phyloP scores from a whole-genome alignment of 169 alveolate species.

The Plasmodium vinckei region DNA sequence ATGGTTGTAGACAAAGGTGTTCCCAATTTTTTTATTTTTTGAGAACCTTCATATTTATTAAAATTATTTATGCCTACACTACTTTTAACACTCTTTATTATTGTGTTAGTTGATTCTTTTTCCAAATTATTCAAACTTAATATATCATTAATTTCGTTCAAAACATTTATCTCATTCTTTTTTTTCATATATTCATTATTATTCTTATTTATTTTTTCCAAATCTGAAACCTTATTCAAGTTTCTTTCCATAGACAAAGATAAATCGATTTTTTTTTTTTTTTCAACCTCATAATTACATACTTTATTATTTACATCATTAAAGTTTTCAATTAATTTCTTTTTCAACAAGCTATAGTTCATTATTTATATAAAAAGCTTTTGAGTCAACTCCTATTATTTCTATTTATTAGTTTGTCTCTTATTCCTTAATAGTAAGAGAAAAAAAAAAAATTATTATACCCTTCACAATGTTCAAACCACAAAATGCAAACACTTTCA shows the following conservation, averaged over 20 bases:
- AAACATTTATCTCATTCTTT: background rate
- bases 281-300: background rate
- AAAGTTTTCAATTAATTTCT: constrained; percentile 29
- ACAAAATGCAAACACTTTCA: too few relatives aligned
- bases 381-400: background rate
- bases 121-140: background rate
- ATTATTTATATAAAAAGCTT: constrained; percentile 3
- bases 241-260: background rate
- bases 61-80: too few relatives aligned
- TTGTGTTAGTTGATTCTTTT: too few relatives aligned
- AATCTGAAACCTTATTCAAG: background rate
- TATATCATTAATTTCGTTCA: background rate
- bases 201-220: background rate
- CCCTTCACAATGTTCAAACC: too few relatives aligned
- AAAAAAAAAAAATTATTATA: too few relatives aligned
- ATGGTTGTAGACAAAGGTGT: too few relatives aligned
- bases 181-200: constrained; percentile 3
- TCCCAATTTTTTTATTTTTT: too few relatives aligned
- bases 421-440: background rate
- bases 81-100: too few relatives aligned
- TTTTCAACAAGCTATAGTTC: constrained; percentile 42
- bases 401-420: background rate
- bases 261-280: constrained; percentile 1
- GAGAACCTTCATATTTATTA: too few relatives aligned
- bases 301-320: background rate